A percentile compares a stretch with the other conserved stretches of the same genome.
These are phyloP conservation scores for Geoglossum cookeanum DNA, from an alignment of 2,329 filamentous ascomycete genomes.

Conservation along the genomic window DNA sequence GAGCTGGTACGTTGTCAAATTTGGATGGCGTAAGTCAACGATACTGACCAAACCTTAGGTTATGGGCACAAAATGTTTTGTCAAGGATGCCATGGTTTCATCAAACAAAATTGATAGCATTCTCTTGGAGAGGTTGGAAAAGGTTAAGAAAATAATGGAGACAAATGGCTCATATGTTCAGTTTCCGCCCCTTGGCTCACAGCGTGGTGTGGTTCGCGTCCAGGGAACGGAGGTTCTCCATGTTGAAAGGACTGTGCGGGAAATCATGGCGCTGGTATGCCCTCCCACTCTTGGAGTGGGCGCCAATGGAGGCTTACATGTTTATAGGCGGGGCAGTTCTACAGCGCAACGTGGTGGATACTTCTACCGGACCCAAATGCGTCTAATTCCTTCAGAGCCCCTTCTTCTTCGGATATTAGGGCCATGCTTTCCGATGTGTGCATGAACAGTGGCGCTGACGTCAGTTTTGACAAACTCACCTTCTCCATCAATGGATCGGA, in stretches of 20 bases:
- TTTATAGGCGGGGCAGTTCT: slow-evolving; percentile 76
- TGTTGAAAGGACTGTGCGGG: slow-evolving; percentile 83
- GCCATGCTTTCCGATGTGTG: slow-evolving; percentile 92
- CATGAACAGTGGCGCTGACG: slow-evolving; percentile 85
- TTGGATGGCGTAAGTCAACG: background rate
- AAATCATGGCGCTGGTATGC: slow-evolving; percentile 82
- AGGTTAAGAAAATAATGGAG: slow-evolving; percentile 95
- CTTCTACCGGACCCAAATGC: slow-evolving; percentile 52
- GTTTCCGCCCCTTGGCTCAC: slow-evolving; percentile 72
- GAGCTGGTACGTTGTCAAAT: slow-evolving; percentile 43
- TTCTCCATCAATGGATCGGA: slow-evolving; percentile 93
- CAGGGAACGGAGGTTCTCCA: slow-evolving; percentile 87
- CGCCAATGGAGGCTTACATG: slow-evolving; percentile 12
- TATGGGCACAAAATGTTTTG: slow-evolving; percentile 32
- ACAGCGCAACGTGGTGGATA: slow-evolving; percentile 91
- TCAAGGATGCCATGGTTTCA: slow-evolving; percentile 83
- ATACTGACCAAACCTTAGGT: background rate
- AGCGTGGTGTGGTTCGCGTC: slow-evolving; percentile 68
- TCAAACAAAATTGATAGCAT: slow-evolving; percentile 91
- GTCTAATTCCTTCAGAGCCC: slow-evolving; percentile 36
- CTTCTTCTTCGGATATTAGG: slow-evolving; percentile 49
- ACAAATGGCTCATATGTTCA: slow-evolving; percentile 89
- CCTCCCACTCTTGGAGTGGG: background rate
- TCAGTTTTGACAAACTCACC: slow-evolving; percentile 82
- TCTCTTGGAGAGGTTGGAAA: slow-evolving; percentile 75